Conservation (phyloP, 2,329 filamentous ascomycete species). For the Cordyceps cateniannulata region DNA sequence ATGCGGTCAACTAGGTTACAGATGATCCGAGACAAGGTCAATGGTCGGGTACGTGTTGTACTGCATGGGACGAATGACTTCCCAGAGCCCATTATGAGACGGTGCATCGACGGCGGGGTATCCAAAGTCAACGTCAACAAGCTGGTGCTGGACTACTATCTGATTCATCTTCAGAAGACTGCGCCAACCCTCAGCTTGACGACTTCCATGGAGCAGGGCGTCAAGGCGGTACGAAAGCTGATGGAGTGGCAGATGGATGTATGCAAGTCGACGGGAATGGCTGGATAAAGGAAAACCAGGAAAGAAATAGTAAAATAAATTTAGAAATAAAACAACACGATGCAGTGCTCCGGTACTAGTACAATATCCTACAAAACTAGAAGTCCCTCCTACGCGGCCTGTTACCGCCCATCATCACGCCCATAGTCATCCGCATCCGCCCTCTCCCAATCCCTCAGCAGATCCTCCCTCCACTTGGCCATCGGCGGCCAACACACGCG, state of each 20-base stretch:
- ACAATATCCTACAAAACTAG: not conserved
- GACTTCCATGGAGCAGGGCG: constrained; percentile 39
- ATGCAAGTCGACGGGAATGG: constrained; percentile 38
- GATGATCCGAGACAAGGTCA: not conserved
- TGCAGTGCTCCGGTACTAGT: not conserved
- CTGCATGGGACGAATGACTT: constrained; percentile 4
- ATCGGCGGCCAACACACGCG: constrained; percentile 34
- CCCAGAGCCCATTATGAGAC: not conserved
- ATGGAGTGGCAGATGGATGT: constrained; percentile 43
- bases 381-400: not conserved
- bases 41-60: not conserved
- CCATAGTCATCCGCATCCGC: constrained; percentile 13
- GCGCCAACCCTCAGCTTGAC: constrained; percentile 29
- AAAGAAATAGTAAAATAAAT: not conserved
- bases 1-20: not conserved
- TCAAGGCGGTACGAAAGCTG: constrained; percentile 33
- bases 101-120: constrained; percentile 20
- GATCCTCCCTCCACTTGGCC: constrained; percentile 25
- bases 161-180: constrained; percentile 17
- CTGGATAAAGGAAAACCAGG: constrained; percentile 4
- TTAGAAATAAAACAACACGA: not conserved
- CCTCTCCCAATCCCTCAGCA: constrained; percentile 24
- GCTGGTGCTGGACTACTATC: constrained; percentile 5
- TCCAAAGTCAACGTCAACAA: constrained; percentile 48
- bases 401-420: not conserved